phyloP scores from a whole-genome alignment of 2,329 filamentous ascomycete genomes.

The Nakataea oryzae region DNA sequence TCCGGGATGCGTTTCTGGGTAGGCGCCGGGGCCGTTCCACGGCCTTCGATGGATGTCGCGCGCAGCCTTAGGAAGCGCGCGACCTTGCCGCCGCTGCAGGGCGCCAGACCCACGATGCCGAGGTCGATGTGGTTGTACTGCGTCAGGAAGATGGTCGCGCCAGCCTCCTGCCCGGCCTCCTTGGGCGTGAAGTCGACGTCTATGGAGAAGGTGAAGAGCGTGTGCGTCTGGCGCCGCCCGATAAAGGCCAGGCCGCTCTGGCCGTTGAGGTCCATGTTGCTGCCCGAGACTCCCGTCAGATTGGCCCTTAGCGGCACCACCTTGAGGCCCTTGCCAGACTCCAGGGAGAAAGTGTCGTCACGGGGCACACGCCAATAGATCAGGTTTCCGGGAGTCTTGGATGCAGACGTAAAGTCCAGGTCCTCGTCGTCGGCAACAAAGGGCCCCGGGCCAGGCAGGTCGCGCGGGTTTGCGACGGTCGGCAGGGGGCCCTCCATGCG shows the following conservation, averaged over 20 bases:
- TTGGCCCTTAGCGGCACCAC: constrained; percentile 17
- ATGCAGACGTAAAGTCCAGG: constrained; percentile 27
- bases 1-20: background rate
- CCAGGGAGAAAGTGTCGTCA: constrained; percentile 14
- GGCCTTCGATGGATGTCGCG: constrained; percentile 10
- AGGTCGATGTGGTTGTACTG: constrained; percentile 21
- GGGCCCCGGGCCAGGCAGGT: constrained; percentile 28
- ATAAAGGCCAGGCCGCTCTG: constrained; percentile 18
- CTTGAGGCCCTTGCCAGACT: constrained; percentile 12
- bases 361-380: constrained; percentile 21
- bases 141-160: constrained; percentile 21
- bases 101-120: constrained; percentile 14
- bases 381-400: constrained; percentile 16
- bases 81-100: background rate
- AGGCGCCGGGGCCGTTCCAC: constrained; percentile 12
- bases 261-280: constrained; percentile 10
- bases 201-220: constrained; percentile 19
- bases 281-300: constrained; percentile 13
- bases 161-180: constrained; percentile 18
- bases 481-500: constrained; percentile 30
- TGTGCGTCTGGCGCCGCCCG: constrained; percentile 19
- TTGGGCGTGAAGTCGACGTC: constrained; percentile 17
- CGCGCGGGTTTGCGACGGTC: constrained; percentile 17
- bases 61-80: constrained; percentile 3
- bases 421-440: constrained; percentile 30